Evolutionary conservation across 352 stramenopile species (phyloP).

Genomic region (Pythium phragmitis): DNA sequence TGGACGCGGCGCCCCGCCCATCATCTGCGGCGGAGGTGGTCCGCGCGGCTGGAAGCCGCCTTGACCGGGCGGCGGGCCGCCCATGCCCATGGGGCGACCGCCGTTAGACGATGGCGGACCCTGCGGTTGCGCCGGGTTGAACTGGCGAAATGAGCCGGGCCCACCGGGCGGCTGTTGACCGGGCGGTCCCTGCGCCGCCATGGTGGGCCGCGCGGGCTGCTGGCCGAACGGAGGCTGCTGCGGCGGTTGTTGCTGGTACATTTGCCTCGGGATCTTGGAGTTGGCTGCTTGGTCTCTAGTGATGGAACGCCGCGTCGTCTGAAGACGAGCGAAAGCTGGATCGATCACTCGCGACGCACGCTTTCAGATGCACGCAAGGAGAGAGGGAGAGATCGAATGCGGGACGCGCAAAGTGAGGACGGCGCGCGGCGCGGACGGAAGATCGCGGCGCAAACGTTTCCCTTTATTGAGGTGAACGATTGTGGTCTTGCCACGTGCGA

Average conservation of each 20-base stretch:
- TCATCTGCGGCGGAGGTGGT: slow-evolving; percentile 13
- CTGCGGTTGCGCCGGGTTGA: slow-evolving; percentile 49
- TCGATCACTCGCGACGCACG: background rate
- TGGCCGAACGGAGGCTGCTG: slow-evolving; percentile 35
- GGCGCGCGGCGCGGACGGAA: background rate
- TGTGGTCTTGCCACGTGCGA: slow-evolving; percentile 24
- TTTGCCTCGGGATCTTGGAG: background rate
- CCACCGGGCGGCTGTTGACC: slow-evolving; percentile 22
- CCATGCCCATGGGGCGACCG: slow-evolving; percentile 14
- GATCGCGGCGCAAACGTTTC: background rate
- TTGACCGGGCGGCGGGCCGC: slow-evolving; percentile 7
- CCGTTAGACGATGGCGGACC: slow-evolving; percentile 20
- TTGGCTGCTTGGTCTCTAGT: background rate
- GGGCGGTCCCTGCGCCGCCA: slow-evolving; percentile 19
- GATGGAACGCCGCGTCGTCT: background rate
- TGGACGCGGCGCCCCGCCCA: slow-evolving; percentile 18
- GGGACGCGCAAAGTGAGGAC: background rate
- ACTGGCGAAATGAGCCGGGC: slow-evolving; percentile 56
- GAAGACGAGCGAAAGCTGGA: background rate
- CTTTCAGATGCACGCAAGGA: background rate
- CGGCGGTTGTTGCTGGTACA: slow-evolving; percentile 21
- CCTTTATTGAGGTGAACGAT: background rate
- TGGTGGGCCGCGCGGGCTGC: slow-evolving; percentile 29
- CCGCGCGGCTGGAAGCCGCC: slow-evolving; percentile 21
- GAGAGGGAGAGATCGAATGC: background rate